Evolutionary conservation across 108 stramenopile genomes (phyloP).

Genomic region (Mediolabrus comicus): DNA sequence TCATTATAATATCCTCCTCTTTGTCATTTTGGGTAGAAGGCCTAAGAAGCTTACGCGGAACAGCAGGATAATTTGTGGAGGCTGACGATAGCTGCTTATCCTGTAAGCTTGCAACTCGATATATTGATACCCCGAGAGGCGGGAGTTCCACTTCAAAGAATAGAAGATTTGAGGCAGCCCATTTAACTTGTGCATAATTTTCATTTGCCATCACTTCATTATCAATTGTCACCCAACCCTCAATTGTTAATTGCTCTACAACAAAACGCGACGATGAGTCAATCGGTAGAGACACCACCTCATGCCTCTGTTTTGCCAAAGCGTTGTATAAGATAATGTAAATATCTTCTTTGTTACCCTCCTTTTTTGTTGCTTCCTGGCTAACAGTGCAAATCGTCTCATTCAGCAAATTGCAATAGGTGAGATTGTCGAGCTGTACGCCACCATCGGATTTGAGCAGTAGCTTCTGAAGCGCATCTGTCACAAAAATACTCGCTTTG

Average conservation of each 20-base stretch:
- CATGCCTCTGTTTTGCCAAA: slow-evolving; percentile 50
- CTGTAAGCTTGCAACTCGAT: slow-evolving; percentile 28
- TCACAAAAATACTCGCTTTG: slow-evolving; percentile 50
- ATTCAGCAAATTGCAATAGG: slow-evolving; percentile 73
- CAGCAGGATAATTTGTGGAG: neutral
- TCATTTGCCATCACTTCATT: slow-evolving; percentile 25
- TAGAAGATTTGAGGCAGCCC: slow-evolving; percentile 19
- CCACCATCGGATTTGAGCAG: slow-evolving; percentile 20
- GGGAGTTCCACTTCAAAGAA: slow-evolving; percentile 46
- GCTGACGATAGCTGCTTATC: neutral
- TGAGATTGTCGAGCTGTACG: slow-evolving; percentile 36
- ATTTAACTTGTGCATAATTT: slow-evolving; percentile 25
- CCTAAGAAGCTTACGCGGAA: neutral
- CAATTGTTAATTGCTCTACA: slow-evolving; percentile 31
- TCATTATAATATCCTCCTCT: slow-evolving; percentile 8
- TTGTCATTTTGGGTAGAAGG: neutral
- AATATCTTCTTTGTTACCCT: slow-evolving; percentile 28
- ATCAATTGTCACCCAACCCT: slow-evolving; percentile 21
- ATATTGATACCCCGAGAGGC: slow-evolving; percentile 45
- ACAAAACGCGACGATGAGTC: slow-evolving; percentile 15
- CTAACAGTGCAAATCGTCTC: slow-evolving; percentile 81
- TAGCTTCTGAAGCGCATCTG: slow-evolving; percentile 37
- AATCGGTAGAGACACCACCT: slow-evolving; percentile 74
- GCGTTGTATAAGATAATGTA: slow-evolving; percentile 86
- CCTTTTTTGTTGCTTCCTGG: slow-evolving; percentile 20